Evolutionary conservation across 208 protist species (phyloP).

Genomic region (Crithidia thermophila): DNA sequence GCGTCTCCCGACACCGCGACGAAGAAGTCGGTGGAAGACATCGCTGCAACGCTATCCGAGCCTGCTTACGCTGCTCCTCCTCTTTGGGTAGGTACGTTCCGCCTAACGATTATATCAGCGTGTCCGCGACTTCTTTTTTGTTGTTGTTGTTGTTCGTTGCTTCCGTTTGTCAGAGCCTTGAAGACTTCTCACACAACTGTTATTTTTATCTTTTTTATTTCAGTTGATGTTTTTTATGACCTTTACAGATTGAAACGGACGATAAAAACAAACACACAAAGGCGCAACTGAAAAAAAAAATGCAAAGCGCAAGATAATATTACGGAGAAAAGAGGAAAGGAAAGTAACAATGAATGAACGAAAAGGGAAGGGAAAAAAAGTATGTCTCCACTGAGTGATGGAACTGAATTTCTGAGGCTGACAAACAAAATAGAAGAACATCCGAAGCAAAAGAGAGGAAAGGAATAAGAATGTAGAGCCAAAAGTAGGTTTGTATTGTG

Average conservation of each 20-base stretch:
- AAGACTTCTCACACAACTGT: no score
- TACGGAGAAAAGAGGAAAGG: not conserved
- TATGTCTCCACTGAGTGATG: not conserved
- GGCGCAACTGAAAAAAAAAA: slow-evolving; percentile 16
- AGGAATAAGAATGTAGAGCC: not conserved
- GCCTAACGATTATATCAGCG: no score
- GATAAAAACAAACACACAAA: not conserved
- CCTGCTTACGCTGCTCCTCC: no score
- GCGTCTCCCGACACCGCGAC: slow-evolving; percentile 35
- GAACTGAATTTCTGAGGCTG: not conserved
- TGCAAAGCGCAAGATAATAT: not conserved
- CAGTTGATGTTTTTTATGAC: slow-evolving; percentile 6
- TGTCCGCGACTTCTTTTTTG: slow-evolving; percentile 2
- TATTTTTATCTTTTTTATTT: not conserved
- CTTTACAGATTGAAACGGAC: not conserved
- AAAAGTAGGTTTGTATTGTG: not conserved
- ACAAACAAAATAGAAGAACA: no score
- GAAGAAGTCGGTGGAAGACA: slow-evolving; percentile 40
- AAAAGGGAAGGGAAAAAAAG: not conserved
- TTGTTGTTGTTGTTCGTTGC: not conserved
- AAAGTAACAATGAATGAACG: not conserved
- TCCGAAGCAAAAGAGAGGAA: not conserved
- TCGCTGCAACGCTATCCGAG: no score
- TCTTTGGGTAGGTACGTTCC: no score
- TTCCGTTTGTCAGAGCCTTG: no score